Conservation (phyloP, 768 basidiomycete species). For the Lentinula aciculospora region DNA sequence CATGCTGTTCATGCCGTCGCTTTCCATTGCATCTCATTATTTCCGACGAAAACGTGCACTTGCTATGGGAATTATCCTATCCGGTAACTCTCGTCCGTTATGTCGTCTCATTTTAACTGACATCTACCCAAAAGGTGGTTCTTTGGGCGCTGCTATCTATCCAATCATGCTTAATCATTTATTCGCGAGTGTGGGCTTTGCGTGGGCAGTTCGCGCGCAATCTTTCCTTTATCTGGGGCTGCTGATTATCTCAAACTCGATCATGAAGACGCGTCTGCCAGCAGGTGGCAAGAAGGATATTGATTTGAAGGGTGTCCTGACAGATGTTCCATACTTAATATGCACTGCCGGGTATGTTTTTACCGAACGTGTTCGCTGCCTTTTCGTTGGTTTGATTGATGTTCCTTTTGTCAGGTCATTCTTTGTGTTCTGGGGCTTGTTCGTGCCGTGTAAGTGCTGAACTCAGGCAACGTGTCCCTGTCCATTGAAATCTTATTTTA, state of each 20-base stretch:
- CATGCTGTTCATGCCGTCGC: conserved; percentile 28
- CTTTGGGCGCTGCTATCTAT: conserved; percentile 18
- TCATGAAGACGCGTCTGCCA: conserved; percentile 6
- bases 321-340: conserved; percentile 1
- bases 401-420: conserved; percentile 1
- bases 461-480: background rate
- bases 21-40: conserved; percentile 35
- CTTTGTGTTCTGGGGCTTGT: conserved; percentile 7
- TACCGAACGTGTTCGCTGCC: background rate
- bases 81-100: conserved; percentile 16
- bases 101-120: background rate
- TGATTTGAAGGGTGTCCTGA: conserved; percentile 2
- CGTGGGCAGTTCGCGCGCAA: conserved; percentile 4
- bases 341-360: background rate
- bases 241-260: conserved; percentile 1
- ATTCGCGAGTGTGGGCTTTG: conserved; percentile 3
- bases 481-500: background rate
- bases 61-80: conserved; percentile 35
- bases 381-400: background rate
- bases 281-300: background rate
- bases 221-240: conserved; percentile 4
- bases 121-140: conserved; percentile 3
- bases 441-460: conserved; percentile 3
- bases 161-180: conserved; percentile 21
- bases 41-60: conserved; percentile 30